phyloP scores from a whole-genome alignment of 2,329 filamentous ascomycete genomes.

The Amesomyces nigricolor region DNA sequence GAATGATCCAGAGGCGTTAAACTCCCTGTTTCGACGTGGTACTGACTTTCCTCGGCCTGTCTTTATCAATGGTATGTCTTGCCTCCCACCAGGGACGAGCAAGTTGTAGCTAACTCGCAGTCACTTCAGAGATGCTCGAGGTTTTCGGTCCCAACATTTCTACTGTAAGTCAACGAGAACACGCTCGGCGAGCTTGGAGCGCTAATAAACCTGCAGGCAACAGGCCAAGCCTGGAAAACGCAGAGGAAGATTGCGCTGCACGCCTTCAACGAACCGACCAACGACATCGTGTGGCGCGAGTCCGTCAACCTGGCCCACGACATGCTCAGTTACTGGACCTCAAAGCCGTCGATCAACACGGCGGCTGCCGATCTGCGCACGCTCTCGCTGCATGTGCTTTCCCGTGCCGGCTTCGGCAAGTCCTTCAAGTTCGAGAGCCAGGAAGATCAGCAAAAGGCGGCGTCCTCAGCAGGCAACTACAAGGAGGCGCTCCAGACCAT shows the following conservation, averaged over 20 bases:
- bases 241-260: conserved; percentile 26
- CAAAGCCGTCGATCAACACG: conserved; percentile 18
- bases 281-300: conserved; percentile 30
- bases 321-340: conserved; percentile 30
- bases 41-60: conserved; percentile 19
- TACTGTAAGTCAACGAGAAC: conserved; percentile 14
- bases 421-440: conserved; percentile 29
- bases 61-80: too few relatives aligned
- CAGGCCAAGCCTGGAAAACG: conserved; percentile 13
- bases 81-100: too few relatives aligned
- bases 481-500: conserved; percentile 28
- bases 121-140: conserved; percentile 17
- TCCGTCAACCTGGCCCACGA: conserved; percentile 22
- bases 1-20: conserved; percentile 16
- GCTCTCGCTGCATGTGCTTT: conserved; percentile 28
- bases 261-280: conserved; percentile 30
- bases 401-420: conserved; percentile 30
- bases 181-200: neutral
- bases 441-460: conserved; percentile 20
- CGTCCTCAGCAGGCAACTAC: conserved; percentile 22
- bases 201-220: neutral
- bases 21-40: conserved; percentile 6
- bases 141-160: conserved; percentile 23
- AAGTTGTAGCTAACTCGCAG: neutral
- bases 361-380: conserved; percentile 28